These are phyloP conservation scores for Aspergillus ustus DNA, from an alignment of 2,329 filamentous ascomycete species.

Conservation along the genomic window DNA sequence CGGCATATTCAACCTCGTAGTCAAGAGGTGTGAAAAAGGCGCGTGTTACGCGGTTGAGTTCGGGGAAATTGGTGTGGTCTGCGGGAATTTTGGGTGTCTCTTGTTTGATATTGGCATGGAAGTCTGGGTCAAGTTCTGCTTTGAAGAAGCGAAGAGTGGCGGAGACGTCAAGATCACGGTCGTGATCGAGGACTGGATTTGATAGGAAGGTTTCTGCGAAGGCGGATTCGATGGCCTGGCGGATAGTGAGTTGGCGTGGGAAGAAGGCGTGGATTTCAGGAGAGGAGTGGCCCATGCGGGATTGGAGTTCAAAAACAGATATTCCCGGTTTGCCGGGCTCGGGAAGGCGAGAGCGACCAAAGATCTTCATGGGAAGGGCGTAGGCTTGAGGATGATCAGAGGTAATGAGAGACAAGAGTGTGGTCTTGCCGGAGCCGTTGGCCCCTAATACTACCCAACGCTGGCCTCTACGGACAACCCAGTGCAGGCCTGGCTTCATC, in stretches of 20 bases:
- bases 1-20: slow-evolving; percentile 66
- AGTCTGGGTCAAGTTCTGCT: slow-evolving; percentile 70
- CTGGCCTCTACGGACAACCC: slow-evolving; percentile 81
- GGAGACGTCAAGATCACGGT: slow-evolving; percentile 66
- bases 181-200: slow-evolving; percentile 65
- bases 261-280: slow-evolving; percentile 95
- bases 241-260: slow-evolving; percentile 74
- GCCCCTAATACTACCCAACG: slow-evolving; percentile 92
- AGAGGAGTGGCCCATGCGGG: slow-evolving; percentile 87
- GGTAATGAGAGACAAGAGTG: slow-evolving; percentile 85
- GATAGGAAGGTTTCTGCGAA: slow-evolving; percentile 87
- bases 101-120: slow-evolving; percentile 22
- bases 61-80: slow-evolving; percentile 25
- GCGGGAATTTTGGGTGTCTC: slow-evolving; percentile 12
- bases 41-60: slow-evolving; percentile 13
- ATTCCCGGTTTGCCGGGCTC: slow-evolving; percentile 73
- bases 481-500: slow-evolving; percentile 69
- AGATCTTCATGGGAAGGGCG: slow-evolving; percentile 82
- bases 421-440: slow-evolving; percentile 95
- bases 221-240: slow-evolving; percentile 78
- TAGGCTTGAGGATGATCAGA: slow-evolving; percentile 97
- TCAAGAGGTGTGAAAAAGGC: slow-evolving; percentile 23
- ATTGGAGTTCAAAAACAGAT: slow-evolving; percentile 90
- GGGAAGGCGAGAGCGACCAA: slow-evolving; percentile 80
- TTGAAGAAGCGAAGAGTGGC: slow-evolving; percentile 77